Evolutionary conservation across 2,329 filamentous ascomycete genomes (phyloP).

Genomic region (Nigrospora osmanthi): DNA sequence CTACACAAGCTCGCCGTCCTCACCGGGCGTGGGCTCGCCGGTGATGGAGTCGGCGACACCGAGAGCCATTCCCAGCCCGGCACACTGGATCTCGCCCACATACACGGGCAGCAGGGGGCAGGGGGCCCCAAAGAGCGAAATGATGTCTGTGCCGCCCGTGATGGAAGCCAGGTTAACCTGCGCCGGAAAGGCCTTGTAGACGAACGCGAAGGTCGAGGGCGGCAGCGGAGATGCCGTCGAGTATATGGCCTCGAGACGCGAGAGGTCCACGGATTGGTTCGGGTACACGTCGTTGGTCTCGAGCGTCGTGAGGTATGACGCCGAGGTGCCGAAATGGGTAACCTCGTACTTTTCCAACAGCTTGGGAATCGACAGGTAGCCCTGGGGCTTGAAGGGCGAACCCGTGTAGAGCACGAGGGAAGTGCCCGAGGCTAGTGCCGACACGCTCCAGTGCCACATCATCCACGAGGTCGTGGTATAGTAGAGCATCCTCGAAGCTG

Average conservation of each 20-base stretch:
- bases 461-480: conserved; percentile 97
- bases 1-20: conserved; percentile 73
- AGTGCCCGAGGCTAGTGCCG: conserved; percentile 72
- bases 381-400: conserved; percentile 76
- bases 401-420: conserved; percentile 88
- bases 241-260: conserved; percentile 74
- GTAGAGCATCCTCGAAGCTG: conserved; percentile 73
- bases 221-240: conserved; percentile 89
- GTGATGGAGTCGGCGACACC: conserved; percentile 49
- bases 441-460: conserved; percentile 99
- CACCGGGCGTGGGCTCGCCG: conserved; percentile 49
- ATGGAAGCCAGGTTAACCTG: conserved; percentile 86
- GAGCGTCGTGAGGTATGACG: conserved; percentile 85
- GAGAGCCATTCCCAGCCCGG: conserved; percentile 74
- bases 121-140: conserved; percentile 86
- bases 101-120: conserved; percentile 68
- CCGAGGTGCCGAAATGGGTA: conserved; percentile 91
- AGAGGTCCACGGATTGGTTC: conserved; percentile 46
- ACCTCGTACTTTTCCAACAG: conserved; percentile 75
- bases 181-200: conserved; percentile 75
- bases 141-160: conserved; percentile 93
- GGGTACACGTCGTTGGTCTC: conserved; percentile 70
- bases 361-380: conserved; percentile 72
- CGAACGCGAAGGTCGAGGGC: conserved; percentile 85
- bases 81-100: conserved; percentile 68